Base-by-base conservation (phyloP, 2,329 filamentous ascomycete genomes). In the Penicillium sp. region DNA sequence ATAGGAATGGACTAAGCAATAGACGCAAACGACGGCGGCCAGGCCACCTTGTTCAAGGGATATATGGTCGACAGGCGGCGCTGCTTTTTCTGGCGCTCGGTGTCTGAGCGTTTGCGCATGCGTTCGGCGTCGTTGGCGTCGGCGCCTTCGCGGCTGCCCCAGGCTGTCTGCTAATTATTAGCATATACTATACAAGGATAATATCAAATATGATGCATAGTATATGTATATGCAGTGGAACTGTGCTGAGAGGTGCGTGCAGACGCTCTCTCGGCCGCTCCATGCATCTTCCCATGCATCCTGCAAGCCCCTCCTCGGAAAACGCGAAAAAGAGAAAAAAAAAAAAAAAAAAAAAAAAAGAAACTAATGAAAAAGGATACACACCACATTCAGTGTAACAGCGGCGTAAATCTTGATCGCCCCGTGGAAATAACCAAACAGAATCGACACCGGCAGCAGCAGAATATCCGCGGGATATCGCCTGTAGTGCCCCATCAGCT, bases 401-500 rank as follows among this genome's bases (percentile, higher is more conserved):
- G 92, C 81, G 42, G 93, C 91, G 68, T 93, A 93, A 61, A 96
- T 80, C 79, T 97, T 97, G 80, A 97, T 92, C 60, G 91, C 74
- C 60, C 92, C 91, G 71, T 97, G 93, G 66, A 95, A 89, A 75
- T 94, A 97, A 51, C 93, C 93, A 74, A 97, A 97, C 14, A 91
- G 61, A 65, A 97, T 85, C 40, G 91, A 96, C n/a, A 93, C 79
- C 0, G 90, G 91, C 51, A 96, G 79, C 68, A 89, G 89, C 43
- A 89, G 69, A 61, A 96, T 76, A 70, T 97, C 93, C 64, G 83
- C 83, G 4, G 93, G 91, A 72, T 95, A 89, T 62, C 89, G 87
- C 66, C 88, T 81, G 75, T 96, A 94, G 65, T 97, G 86, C 9
- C 90, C 91, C 65, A 94, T 77, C 55, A 97, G 81, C 80, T 97